These are phyloP conservation scores for Wakefieldia striispora DNA, from an alignment of 768 basidiomycete genomes.

Conservation along the genomic window DNA sequence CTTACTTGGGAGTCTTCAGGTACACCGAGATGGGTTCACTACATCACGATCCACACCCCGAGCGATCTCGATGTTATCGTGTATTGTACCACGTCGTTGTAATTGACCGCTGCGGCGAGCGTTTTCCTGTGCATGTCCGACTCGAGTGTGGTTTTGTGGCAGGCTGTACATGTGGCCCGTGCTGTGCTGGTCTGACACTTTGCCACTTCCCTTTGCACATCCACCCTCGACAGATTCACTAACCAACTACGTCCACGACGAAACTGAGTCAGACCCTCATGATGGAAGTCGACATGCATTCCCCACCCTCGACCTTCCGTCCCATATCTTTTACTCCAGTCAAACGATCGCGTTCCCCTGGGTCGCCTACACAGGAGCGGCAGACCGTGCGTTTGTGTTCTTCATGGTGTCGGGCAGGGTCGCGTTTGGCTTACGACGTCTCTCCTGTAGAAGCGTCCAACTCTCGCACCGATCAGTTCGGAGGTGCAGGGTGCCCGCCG, in stretches of 20 bases:
- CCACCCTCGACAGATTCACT: not conserved
- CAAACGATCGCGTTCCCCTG: conserved; percentile 65
- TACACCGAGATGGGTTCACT: too few relatives aligned
- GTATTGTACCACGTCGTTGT: too few relatives aligned
- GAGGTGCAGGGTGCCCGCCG: conserved; percentile 28
- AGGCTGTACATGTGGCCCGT: conserved; percentile 6
- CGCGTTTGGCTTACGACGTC: not conserved
- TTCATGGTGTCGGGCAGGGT: not conserved
- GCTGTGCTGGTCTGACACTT: too few relatives aligned
- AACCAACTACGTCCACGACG: not conserved
- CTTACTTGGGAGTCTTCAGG: too few relatives aligned
- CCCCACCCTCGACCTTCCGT: conserved; percentile 39
- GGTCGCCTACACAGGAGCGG: conserved; percentile 47
- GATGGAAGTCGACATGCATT: conserved; percentile 61
- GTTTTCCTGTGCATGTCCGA: too few relatives aligned
- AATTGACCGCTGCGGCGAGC: too few relatives aligned
- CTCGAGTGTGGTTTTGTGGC: not conserved
- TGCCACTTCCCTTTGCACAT: too few relatives aligned
- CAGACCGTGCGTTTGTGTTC: conserved; percentile 43
- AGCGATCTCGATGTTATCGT: too few relatives aligned
- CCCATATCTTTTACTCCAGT: conserved; percentile 28
- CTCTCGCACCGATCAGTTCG: conserved; percentile 36
- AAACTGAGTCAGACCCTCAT: conserved; percentile 9
- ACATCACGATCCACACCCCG: too few relatives aligned
- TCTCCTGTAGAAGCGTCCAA: conserved; percentile 55